Evolutionary conservation across 768 basidiomycete species (phyloP).

Genomic region (Leccinum pellstonianum): DNA sequence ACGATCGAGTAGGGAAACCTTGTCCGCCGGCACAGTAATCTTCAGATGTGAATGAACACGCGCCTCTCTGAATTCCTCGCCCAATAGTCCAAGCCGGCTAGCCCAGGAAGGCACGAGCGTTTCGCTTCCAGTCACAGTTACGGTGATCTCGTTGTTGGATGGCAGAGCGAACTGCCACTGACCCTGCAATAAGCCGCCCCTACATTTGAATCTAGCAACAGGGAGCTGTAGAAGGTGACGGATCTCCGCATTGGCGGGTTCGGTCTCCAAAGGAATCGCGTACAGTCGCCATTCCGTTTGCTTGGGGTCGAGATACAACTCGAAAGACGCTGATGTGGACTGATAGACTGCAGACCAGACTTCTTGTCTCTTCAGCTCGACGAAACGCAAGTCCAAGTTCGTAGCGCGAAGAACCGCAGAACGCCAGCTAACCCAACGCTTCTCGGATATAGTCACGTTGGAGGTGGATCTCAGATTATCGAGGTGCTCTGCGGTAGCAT

Average conservation of each 20-base stretch:
- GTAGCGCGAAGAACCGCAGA: constrained; percentile 61
- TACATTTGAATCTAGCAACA: constrained; percentile 69
- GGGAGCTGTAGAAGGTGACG: constrained; percentile 72
- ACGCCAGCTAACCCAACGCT: constrained; percentile 69
- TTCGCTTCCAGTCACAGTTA: constrained; percentile 59
- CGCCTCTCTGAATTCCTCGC: constrained; percentile 63
- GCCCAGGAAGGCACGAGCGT: constrained; percentile 85
- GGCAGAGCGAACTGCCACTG: constrained; percentile 83
- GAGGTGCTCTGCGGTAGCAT: constrained; percentile 51
- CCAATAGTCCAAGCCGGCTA: constrained; percentile 69
- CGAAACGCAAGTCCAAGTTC: constrained; percentile 71
- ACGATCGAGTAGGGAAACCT: constrained; percentile 58
- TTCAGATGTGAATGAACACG: constrained; percentile 65
- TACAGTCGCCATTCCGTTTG: constrained; percentile 88
- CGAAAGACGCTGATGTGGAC: constrained; percentile 66
- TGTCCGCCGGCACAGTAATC: constrained; percentile 54
- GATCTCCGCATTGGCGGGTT: constrained; percentile 78
- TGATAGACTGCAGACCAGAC: constrained; percentile 83
- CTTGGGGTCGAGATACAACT: constrained; percentile 72
- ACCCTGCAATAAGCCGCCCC: constrained; percentile 59
- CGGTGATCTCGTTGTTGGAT: constrained; percentile 45
- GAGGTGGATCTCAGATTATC: constrained; percentile 45
- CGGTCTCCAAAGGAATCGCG: constrained; percentile 60
- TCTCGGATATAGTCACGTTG: constrained; percentile 44
- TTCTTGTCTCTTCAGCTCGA: constrained; percentile 83